These are phyloP conservation scores for Begonia masoniana DNA, from an alignment of 306 rosid species.

Conservation along the genomic window DNA sequence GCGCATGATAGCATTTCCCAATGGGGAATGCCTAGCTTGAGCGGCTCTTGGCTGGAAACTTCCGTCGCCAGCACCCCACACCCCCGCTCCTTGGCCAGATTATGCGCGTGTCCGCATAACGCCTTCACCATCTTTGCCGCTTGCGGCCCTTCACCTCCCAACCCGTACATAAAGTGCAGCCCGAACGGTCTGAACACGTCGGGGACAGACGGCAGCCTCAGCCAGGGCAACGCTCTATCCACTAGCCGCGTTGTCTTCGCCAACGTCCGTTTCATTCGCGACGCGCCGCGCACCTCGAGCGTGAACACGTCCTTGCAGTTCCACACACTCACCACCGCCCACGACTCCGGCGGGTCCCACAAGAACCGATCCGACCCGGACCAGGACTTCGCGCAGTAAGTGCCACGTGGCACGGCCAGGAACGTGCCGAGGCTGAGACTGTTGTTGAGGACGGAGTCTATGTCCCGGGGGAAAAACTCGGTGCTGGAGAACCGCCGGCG, in stretches of 20 bases:
- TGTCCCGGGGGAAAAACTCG: conserved; percentile 91
- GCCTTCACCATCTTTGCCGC: conserved; percentile 42
- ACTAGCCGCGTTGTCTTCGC: conserved; percentile 54
- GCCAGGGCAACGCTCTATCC: conserved; percentile 70
- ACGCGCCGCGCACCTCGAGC: conserved; percentile 65
- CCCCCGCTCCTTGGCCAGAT: conserved; percentile 56
- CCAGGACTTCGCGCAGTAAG: conserved; percentile 21
- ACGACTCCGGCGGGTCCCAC: conserved; percentile 53
- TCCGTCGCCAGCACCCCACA: conserved; percentile 79
- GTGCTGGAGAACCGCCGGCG: conserved; percentile 63
- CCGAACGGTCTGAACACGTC: conserved; percentile 74
- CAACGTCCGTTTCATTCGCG: conserved; percentile 32
- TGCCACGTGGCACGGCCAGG: conserved; percentile 62
- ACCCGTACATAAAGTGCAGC: conserved; percentile 58
- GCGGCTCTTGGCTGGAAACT: conserved; percentile 54
- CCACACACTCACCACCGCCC: conserved; percentile 90
- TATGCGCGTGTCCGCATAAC: conserved; percentile 58
- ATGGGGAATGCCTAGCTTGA: conserved; percentile 56
- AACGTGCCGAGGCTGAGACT: conserved; percentile 65
- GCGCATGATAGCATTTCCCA: conserved; percentile 75
- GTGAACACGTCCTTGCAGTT: conserved; percentile 68
- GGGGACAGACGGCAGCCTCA: conserved; percentile 66
- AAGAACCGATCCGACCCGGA: conserved; percentile 50
- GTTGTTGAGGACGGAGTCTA: conserved; percentile 64
- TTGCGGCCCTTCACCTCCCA: conserved; percentile 75